These are phyloP conservation scores for Arachnopeziza araneosa DNA, from an alignment of 2,329 filamentous ascomycete species.

Conservation along the genomic window DNA sequence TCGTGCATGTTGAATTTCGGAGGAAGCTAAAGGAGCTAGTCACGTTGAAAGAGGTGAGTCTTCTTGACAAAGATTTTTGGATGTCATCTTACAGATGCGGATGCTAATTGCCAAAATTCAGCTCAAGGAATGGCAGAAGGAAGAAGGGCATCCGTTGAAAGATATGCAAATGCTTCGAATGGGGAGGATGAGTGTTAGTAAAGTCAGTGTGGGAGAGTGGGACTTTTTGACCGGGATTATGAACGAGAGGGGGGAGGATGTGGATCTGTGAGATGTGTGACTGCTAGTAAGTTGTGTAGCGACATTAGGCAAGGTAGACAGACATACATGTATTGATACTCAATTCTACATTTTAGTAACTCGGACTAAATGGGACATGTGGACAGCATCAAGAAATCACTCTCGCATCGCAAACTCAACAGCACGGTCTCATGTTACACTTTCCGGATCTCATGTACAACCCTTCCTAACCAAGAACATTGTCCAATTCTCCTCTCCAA, in stretches of 20 bases:
- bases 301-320: no score
- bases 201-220: conserved; percentile 61
- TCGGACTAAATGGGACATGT: no score
- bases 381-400: no score
- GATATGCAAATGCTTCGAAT: conserved; percentile 81
- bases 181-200: conserved; percentile 74
- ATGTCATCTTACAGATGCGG: no score
- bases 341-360: no score
- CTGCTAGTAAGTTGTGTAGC: background rate
- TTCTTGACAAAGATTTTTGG: no score
- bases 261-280: conserved; percentile 4
- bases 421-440: no score
- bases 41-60: conserved; percentile 50
- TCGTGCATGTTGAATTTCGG: conserved; percentile 83
- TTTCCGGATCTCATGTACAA: background rate
- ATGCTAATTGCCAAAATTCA: no score
- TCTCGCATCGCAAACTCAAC: no score
- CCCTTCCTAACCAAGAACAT: background rate
- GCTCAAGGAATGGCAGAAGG: conserved; percentile 57
- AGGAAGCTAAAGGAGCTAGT: conserved; percentile 73
- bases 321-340: no score
- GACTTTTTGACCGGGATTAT: conserved; percentile 49
- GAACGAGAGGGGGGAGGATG: conserved; percentile 21
- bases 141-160: conserved; percentile 51
- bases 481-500: background rate